A percentile compares a stretch with the other conserved stretches of the same genome.
Conservation (phyloP, 208 protist species). For the Trypanosoma scelopori region DNA sequence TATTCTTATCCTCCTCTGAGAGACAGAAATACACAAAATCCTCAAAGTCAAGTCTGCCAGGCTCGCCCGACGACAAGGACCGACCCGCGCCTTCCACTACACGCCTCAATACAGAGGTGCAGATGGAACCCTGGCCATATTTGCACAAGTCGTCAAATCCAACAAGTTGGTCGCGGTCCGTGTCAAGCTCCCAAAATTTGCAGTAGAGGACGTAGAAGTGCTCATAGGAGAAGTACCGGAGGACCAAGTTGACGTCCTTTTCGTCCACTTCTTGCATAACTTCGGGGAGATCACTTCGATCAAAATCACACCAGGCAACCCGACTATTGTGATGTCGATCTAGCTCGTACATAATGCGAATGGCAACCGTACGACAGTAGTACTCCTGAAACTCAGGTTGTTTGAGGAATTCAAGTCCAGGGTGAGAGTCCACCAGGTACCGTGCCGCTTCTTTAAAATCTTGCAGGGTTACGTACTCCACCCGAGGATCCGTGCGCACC, state of each 20-base stretch:
- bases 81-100: constrained; percentile 75
- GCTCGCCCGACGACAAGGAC: constrained; percentile 47
- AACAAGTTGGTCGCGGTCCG: constrained; percentile 92
- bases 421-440: constrained; percentile 85
- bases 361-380: constrained; percentile 94
- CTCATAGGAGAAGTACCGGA: constrained; percentile 97
- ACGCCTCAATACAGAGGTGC: constrained; percentile 69
- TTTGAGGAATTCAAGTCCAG: constrained; percentile 93
- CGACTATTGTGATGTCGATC: constrained; percentile 76
- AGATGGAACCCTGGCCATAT: constrained; percentile 82
- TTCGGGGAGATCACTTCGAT: constrained; percentile 83
- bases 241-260: constrained; percentile 87
- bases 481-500: constrained; percentile 37
- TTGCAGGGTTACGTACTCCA: constrained; percentile 63
- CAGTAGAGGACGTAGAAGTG: constrained; percentile 99
- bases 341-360: constrained; percentile 95
- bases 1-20: constrained; percentile 97
- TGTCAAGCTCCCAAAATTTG: constrained; percentile 98
- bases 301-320: constrained; percentile 86
- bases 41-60: constrained; percentile 86
- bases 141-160: constrained; percentile 84
- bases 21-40: constrained; percentile 97
- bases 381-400: constrained; percentile 95
- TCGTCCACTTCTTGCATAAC: constrained; percentile 77
- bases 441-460: constrained; percentile 66